phyloP scores from a whole-genome alignment of 768 basidiomycete genomes.

The Leucogyrophana mollusca region DNA sequence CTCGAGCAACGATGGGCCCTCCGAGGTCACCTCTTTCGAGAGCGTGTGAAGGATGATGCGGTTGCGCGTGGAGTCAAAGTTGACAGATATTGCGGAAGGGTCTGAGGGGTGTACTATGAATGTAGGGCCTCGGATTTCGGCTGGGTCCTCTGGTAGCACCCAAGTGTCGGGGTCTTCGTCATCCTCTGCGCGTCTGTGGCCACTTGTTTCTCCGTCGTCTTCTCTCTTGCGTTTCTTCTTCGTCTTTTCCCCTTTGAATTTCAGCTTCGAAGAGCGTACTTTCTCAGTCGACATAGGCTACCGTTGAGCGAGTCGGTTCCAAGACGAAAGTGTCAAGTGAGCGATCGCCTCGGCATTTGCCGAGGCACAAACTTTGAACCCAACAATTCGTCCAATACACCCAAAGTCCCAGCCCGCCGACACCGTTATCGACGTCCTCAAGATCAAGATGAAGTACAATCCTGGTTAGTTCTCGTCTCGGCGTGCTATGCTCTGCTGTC shows the following conservation, averaged over 20 bases:
- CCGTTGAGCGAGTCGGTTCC: slow-evolving; percentile 3
- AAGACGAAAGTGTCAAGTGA: slow-evolving; percentile 24
- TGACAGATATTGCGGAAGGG: slow-evolving; percentile 71
- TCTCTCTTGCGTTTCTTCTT: slow-evolving; percentile 81
- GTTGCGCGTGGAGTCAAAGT: slow-evolving; percentile 75
- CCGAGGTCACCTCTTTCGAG: slow-evolving; percentile 56
- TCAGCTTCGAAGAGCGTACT: slow-evolving; percentile 72
- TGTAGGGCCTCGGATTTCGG: slow-evolving; percentile 84
- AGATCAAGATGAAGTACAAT: slow-evolving; percentile 80
- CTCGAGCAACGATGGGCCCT: slow-evolving; percentile 50
- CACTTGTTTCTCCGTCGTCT: slow-evolving; percentile 46
- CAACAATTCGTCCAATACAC: slow-evolving; percentile 25
- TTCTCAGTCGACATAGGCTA: slow-evolving; percentile 43
- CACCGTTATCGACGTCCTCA: slow-evolving; percentile 60
- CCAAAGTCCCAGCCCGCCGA: slow-evolving; percentile 28
- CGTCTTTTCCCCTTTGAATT: slow-evolving; percentile 85
- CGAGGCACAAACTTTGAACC: slow-evolving; percentile 34
- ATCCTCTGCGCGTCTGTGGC: slow-evolving; percentile 52
- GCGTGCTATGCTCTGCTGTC: slow-evolving; percentile 16
- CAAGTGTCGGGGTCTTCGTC: slow-evolving; percentile 72
- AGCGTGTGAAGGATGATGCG: slow-evolving; percentile 65
- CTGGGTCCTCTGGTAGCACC: slow-evolving; percentile 70
- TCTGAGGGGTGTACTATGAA: slow-evolving; percentile 84
- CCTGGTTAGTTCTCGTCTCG: slow-evolving; percentile 58
- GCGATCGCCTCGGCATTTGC: slow-evolving; percentile 18